Conservation (phyloP, 441 rosid genomes). For the Euphorbia schlechtendalii region DNA sequence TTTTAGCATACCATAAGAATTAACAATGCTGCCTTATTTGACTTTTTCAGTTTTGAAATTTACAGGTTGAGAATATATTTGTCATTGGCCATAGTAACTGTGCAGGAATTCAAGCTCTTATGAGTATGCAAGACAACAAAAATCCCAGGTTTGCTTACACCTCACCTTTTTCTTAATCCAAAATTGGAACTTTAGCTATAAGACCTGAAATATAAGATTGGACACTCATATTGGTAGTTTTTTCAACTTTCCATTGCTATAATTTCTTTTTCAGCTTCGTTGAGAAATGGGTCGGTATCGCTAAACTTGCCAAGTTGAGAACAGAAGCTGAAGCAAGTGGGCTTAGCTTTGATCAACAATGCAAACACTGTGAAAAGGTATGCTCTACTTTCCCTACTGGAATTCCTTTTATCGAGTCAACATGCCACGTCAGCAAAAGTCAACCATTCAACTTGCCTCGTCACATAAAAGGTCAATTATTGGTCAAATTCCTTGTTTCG, state of each 20-base stretch:
- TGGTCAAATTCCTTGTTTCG: too few relatives aligned
- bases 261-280: conserved; percentile 43
- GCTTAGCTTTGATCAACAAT: conserved; percentile 72
- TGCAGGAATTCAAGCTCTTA: conserved; percentile 89
- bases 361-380: conserved; percentile 94
- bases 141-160: conserved; percentile 41
- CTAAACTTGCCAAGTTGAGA: conserved; percentile 60
- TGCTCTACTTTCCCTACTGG: background rate
- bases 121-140: conserved; percentile 57
- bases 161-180: background rate
- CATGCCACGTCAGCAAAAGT: too few relatives aligned
- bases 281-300: conserved; percentile 67
- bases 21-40: background rate
- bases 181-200: background rate
- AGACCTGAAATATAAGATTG: background rate
- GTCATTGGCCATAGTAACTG: conserved; percentile 92
- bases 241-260: background rate
- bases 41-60: conserved; percentile 2
- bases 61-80: conserved; percentile 84
- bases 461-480: too few relatives aligned
- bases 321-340: conserved; percentile 50
- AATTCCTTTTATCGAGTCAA: background rate
- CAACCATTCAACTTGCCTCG: too few relatives aligned
- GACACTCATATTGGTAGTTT: background rate
- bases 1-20: background rate